A percentile compares a stretch with the other conserved stretches of the same genome.
Evolutionary conservation across 768 basidiomycete species (phyloP).

Genomic region (Rhizopogon vesiculosus): DNA sequence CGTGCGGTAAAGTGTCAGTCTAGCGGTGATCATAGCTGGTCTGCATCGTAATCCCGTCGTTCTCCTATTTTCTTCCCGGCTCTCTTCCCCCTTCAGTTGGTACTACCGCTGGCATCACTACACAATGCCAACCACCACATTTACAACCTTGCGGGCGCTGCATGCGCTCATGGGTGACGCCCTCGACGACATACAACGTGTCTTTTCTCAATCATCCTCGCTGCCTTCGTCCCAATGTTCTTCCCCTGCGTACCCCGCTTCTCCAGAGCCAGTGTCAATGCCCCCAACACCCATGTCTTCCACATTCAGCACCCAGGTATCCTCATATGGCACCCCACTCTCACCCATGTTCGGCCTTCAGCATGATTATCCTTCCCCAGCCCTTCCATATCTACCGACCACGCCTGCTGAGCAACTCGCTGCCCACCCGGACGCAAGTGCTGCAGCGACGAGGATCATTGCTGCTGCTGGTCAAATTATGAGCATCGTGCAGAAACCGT

Average conservation of each 20-base stretch:
- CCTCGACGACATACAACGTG: slow-evolving; percentile 60
- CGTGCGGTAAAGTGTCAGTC: not conserved
- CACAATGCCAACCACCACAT: slow-evolving; percentile 44
- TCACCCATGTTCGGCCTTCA: not conserved
- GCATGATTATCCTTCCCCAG: slow-evolving; percentile 54
- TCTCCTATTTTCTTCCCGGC: not conserved
- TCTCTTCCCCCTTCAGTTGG: not conserved
- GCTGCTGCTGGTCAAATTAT: slow-evolving; percentile 67
- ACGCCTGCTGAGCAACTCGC: slow-evolving; percentile 52
- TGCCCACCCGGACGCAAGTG: slow-evolving; percentile 52
- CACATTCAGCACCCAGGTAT: slow-evolving; percentile 11
- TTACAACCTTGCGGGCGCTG: slow-evolving; percentile 58
- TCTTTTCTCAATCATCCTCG: slow-evolving; percentile 36
- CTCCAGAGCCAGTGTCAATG: slow-evolving; percentile 27
- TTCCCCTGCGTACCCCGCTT: slow-evolving; percentile 16
- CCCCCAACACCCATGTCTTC: slow-evolving; percentile 26
- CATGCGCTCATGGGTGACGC: slow-evolving; percentile 65
- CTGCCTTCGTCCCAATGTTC: slow-evolving; percentile 11
- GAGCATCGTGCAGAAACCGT: slow-evolving; percentile 61
- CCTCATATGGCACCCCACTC: slow-evolving; percentile 1
- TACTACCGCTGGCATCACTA: not conserved
- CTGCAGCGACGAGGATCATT: slow-evolving; percentile 60
- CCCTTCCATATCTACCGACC: slow-evolving; percentile 38
- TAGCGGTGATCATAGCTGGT: no score
- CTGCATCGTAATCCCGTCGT: not conserved